These are phyloP conservation scores for Asterophora parasitica DNA, from an alignment of 768 basidiomycete species.

Conservation along the genomic window DNA sequence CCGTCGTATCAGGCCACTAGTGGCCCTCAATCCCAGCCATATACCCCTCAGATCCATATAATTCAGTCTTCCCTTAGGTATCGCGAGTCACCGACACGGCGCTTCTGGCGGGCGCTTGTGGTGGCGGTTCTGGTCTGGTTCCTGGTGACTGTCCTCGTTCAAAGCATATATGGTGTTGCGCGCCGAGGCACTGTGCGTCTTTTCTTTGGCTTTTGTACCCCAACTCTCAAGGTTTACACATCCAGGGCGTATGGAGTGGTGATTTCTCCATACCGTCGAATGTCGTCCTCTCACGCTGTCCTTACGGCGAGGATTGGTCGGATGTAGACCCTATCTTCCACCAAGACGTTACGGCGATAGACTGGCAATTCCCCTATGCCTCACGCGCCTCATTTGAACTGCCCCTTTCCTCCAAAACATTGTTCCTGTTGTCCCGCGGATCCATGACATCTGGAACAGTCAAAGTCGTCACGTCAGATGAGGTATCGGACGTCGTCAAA, in stretches of 20 bases:
- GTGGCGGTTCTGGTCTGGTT: conserved; percentile 20
- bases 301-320: conserved; percentile 7
- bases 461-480: conserved; percentile 21
- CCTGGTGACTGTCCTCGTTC: conserved; percentile 13
- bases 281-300: conserved; percentile 12
- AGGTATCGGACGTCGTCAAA: conserved; percentile 17
- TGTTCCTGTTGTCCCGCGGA: conserved; percentile 28
- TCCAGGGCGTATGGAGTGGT: conserved; percentile 10
- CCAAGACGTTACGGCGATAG: not conserved
- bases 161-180: conserved; percentile 13
- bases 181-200: conserved; percentile 11
- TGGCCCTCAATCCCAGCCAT: conserved; percentile 5
- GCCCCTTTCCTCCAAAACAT: conserved; percentile 19
- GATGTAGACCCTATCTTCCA: not conserved
- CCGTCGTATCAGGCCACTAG: conserved; percentile 10
- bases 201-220: not conserved
- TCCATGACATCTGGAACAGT: conserved; percentile 21
- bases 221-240: not conserved
- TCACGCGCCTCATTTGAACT: conserved; percentile 16
- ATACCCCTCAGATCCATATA: conserved; percentile 3
- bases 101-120: conserved; percentile 21
- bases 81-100: conserved; percentile 14
- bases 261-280: conserved; percentile 15
- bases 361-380: conserved; percentile 12
- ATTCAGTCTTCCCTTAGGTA: conserved; percentile 1